A percentile compares a stretch with the other conserved stretches of the same genome.
Evolutionary conservation across 148 eudicot species (phyloP).

Genomic region (Fagopyrum homotropicum): DNA sequence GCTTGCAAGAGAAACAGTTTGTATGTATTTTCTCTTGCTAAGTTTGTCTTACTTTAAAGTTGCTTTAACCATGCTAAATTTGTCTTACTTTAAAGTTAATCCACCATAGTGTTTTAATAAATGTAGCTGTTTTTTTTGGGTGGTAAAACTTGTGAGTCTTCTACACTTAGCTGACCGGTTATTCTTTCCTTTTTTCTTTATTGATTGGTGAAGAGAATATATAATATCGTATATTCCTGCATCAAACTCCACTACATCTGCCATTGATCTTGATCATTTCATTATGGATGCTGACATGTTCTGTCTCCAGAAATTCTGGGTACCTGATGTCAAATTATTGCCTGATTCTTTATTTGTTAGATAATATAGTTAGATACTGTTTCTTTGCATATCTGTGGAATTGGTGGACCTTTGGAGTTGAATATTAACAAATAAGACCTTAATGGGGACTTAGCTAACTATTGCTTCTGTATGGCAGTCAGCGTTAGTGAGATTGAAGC

Average conservation of each 20-base stretch:
- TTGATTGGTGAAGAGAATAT: neutral
- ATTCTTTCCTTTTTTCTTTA: neutral
- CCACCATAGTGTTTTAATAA: no score
- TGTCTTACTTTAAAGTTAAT: no score
- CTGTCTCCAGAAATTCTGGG: neutral
- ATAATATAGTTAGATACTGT: neutral
- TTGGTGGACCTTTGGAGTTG: neutral
- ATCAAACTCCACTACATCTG: neutral
- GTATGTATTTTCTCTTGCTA: constrained; percentile 18
- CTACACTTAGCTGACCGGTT: neutral
- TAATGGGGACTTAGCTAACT: neutral
- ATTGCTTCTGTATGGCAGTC: constrained; percentile 31
- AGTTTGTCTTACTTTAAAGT: no score
- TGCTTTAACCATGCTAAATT: no score
- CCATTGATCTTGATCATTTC: neutral
- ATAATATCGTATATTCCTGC: neutral
- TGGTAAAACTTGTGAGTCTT: no score
- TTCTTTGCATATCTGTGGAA: neutral
- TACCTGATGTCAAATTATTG: neutral
- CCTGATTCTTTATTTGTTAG: neutral
- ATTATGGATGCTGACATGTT: neutral
- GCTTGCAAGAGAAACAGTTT: constrained; percentile 32
- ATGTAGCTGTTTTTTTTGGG: no score
- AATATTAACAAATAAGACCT: neutral
- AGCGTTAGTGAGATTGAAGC: constrained; percentile 73